Evolutionary conservation across 2,329 filamentous ascomycete species (phyloP).

Genomic region (Phyllosticta citribraziliensis): DNA sequence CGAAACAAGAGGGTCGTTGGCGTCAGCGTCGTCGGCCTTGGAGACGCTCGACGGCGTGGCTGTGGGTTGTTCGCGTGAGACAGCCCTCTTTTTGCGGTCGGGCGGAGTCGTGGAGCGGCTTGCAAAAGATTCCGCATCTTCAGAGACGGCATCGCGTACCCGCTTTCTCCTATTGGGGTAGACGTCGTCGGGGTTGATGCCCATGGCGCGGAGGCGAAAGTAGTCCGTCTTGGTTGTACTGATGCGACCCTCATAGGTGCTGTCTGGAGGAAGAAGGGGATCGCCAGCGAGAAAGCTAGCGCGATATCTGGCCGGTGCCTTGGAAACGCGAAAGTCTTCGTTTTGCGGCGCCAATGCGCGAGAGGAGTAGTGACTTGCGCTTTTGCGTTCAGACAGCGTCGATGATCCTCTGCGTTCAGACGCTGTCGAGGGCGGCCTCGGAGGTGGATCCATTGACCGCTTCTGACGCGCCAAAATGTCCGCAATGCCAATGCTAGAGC

Average conservation of each 20-base stretch:
- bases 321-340: background rate
- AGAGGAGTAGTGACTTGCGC: background rate
- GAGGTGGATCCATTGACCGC: background rate
- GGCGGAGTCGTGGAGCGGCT: background rate
- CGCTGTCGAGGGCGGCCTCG: background rate
- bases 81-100: constrained; percentile 5
- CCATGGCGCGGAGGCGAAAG: constrained; percentile 41
- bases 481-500: constrained; percentile 1
- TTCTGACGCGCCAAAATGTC: constrained; percentile 1
- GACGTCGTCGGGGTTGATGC: constrained; percentile 29
- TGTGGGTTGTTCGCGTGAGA: background rate
- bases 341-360: background rate
- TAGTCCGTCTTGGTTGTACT: constrained; percentile 41
- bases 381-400: background rate
- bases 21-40: constrained; percentile 15
- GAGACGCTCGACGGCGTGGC: constrained; percentile 9
- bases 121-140: constrained; percentile 5
- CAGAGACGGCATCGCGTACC: constrained; percentile 10
- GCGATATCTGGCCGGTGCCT: background rate
- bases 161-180: constrained; percentile 20
- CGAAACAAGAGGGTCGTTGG: constrained; percentile 26
- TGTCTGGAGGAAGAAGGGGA: constrained; percentile 8
- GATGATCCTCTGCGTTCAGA: background rate
- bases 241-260: constrained; percentile 18
- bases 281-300: constrained; percentile 4